Conservation (phyloP, 768 basidiomycete genomes). For the Agaricus subrufescens region DNA sequence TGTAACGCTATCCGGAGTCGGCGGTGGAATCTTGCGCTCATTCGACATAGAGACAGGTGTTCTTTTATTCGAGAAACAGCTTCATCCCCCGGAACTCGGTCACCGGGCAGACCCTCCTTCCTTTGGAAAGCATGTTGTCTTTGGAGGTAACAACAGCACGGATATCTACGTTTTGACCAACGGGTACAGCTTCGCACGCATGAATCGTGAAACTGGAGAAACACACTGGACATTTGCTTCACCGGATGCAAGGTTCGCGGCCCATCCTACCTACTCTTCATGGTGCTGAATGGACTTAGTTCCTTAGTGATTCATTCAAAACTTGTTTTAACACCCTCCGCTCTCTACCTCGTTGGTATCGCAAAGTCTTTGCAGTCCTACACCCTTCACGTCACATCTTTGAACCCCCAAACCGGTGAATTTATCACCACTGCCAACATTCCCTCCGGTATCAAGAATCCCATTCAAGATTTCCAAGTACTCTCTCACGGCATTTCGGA, state of each 20-base stretch:
- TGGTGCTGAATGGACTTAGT: conserved; percentile 29
- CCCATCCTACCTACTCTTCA: not conserved
- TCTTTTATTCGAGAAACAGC: conserved; percentile 57
- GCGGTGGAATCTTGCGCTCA: conserved; percentile 61
- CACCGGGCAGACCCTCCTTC: conserved; percentile 46
- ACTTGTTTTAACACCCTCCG: conserved; percentile 44
- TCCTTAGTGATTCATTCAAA: conserved; percentile 62
- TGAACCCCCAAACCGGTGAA: conserved; percentile 51
- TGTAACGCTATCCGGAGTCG: conserved; percentile 70
- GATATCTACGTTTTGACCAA: conserved; percentile 54
- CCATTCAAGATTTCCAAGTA: conserved; percentile 25
- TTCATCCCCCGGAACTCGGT: conserved; percentile 44
- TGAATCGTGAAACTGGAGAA: conserved; percentile 49
- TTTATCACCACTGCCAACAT: conserved; percentile 45
- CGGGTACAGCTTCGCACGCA: conserved; percentile 49
- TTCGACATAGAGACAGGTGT: conserved; percentile 64
- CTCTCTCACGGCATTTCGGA: conserved; percentile 24
- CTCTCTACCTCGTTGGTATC: conserved; percentile 56
- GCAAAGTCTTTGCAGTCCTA: conserved; percentile 48
- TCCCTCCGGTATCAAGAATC: conserved; percentile 42
- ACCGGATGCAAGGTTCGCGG: conserved; percentile 50
- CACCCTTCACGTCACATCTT: conserved; percentile 61
- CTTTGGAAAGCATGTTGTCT: conserved; percentile 50
- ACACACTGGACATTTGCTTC: conserved; percentile 59
- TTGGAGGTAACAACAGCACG: conserved; percentile 19